Conservation (phyloP, 129 eudicot genomes). For the Dittrichia graveolens region DNA sequence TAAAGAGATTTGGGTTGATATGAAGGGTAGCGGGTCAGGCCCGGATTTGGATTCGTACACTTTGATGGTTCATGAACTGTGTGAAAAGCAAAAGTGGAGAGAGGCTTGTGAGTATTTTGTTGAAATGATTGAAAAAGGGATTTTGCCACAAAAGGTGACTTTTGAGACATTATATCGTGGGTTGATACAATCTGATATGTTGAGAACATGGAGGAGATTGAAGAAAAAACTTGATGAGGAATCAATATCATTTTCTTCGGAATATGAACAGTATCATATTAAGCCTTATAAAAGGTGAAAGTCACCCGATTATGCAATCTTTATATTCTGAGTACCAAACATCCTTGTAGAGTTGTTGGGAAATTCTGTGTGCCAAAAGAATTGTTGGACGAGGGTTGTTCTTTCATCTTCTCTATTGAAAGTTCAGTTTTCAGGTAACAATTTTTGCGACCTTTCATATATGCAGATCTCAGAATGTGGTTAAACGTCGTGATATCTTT, state of each 20-base stretch:
- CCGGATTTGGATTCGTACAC: constrained; percentile 93
- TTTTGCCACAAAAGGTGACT: constrained; percentile 89
- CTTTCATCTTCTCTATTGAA: not conserved
- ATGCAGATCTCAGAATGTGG: constrained; percentile 1
- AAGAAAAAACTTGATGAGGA: constrained; percentile 94
- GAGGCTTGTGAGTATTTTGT: constrained; percentile 73
- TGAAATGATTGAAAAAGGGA: constrained; percentile 93
- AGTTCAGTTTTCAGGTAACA: constrained; percentile 7
- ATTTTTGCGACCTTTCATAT: not conserved
- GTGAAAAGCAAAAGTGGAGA: constrained; percentile 77
- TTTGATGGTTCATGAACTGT: constrained; percentile 75
- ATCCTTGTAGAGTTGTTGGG: not conserved
- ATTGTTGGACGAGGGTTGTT: not conserved
- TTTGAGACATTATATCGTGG: constrained; percentile 84
- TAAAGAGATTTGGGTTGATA: constrained; percentile 81
- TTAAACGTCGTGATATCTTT: not conserved
- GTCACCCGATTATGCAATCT: too few species aligned
- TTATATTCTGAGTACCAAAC: too few species aligned
- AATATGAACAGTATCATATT: constrained; percentile 67
- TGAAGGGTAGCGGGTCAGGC: constrained; percentile 61
- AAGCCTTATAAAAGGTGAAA: constrained; percentile 85
- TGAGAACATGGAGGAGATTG: constrained; percentile 88
- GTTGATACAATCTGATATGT: constrained; percentile 79
- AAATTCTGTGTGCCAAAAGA: not conserved
- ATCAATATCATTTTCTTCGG: constrained; percentile 70